Evolutionary conservation across 352 stramenopile genomes (phyloP), one percentile per base, ranked within the genome.

Genomic region (Saprolegnia parasitica): DNA sequence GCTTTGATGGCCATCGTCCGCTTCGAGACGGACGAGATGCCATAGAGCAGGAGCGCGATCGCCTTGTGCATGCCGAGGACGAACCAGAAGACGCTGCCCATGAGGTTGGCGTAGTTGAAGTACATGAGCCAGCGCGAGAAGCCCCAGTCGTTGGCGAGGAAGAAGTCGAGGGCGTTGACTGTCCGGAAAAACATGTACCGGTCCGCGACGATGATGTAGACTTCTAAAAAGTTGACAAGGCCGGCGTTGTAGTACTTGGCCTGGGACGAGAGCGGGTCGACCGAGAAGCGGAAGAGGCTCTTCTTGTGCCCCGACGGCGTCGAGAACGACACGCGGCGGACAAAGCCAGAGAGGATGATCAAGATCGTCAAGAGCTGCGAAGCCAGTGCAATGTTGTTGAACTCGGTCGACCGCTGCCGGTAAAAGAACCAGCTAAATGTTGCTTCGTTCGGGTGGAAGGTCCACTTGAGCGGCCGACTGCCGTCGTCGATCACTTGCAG

Each of bases 91-190:
- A 57, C 26, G 50, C 50, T 57, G 50, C 50, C 50, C 50, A 57
- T 57, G 50, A 57, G 21, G 50, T 57, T 57, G 50, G 26, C 26
- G 50, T 57, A 57, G 21, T 57, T 37, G 50, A 57, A 37, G 21
- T 37, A 57, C 50, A 57, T 57, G 50, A 37, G 21, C 26, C 11
- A 23, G 21, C 26, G 21, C 10, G 11, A 23, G 50, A 57, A 57
- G 21, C 50, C 50, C 50, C 50, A 57, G 50, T 37, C 50, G n/a
- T 29, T 37, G 11, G 50, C 26, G 2, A 57, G 1, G 26, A 57
- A 57, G 21, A 57, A 57, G 16, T 57, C 16, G 16, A 57, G 50
- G 2, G 50, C 50, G 26, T 57, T 57, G 1, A 57, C 26, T 2
- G 21, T 37, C 2, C 50, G 50, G 11, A 57, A 57, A 37, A 57